Base-by-base conservation (phyloP, 169 alveolate species). In the Cryptosporidium ubiquitum region DNA sequence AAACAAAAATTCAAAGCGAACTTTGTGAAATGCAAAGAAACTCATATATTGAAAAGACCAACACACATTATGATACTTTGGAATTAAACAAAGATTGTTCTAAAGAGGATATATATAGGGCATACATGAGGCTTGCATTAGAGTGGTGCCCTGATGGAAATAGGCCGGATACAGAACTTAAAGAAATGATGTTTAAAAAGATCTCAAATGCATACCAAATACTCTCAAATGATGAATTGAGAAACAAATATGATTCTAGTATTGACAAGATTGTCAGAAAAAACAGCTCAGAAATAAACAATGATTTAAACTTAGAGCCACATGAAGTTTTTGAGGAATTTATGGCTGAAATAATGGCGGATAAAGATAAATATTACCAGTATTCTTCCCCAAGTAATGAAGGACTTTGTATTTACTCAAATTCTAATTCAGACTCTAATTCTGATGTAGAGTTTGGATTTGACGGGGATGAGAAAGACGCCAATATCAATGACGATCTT, bases 61-160 rank as follows among this genome's bases (percentile, higher is more conserved):
- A 64, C 4, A 64, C 71, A 64, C 71, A 64, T 16, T 69, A 69
- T 69, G 84, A 69, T 6, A 42, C 37, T 14, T 69, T 69, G 84
- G 84, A 47, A 44, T 29, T 69, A n/a, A 23, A 40, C 14, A 69
- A 44, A 29, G 84, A 69, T 69, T 69, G 84, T 23, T 29, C 58
- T 42, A 47, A 69, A 69, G 84, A 69, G 57, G 84, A 69, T 29
- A 23, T 69, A 39, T 29, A 66, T 44, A 69, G 64, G 66, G 84
- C 84, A 12, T 69, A 69, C 20, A 35, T 44, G 84, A 69, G 64
- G n/a, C 84, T 69, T 42, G 84, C 84, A 42, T 23, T 69, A 10
- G 42, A 44, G 26, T 69, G 84, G 84, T 31, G 39, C 39, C 84
- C 84, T n/a, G 84, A 69, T 31, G 42, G 42, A 69, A 69, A 69